Evolutionary conservation across 306 rosid genomes (phyloP).

Genomic region (Trifolium dubium): DNA sequence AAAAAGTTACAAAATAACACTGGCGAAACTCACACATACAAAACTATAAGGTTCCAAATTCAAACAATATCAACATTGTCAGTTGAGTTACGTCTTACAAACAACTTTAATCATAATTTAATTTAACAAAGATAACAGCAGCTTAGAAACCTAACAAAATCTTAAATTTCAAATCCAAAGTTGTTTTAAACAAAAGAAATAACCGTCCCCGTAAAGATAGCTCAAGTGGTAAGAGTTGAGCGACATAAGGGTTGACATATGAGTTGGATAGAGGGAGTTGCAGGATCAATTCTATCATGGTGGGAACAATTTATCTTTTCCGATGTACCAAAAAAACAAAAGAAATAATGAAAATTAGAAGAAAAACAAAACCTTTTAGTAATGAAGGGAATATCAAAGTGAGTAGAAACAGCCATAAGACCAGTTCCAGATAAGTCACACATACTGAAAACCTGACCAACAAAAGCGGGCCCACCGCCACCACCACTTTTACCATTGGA

Average conservation of each 20-base stretch:
- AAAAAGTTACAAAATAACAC: neutral
- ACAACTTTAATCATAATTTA: neutral
- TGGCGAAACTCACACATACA: too few species aligned
- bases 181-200: neutral
- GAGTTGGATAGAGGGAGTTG: too few species aligned
- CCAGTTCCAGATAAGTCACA: slow-evolving; percentile 99
- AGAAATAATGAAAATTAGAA: neutral
- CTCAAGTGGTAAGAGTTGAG: too few species aligned
- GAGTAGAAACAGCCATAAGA: slow-evolving; percentile 94
- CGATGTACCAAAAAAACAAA: neutral
- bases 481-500: slow-evolving; percentile 55
- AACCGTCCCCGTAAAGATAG: too few species aligned
- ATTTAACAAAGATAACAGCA: slow-evolving; percentile 1
- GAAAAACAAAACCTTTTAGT: slow-evolving; percentile 65
- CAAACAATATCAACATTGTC: too few species aligned
- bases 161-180: slow-evolving; percentile 5
- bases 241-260: too few species aligned
- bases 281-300: too few species aligned
- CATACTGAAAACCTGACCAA: slow-evolving; percentile 98
- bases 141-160: neutral
- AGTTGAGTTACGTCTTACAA: too few species aligned
- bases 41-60: too few species aligned
- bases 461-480: slow-evolving; percentile 86
- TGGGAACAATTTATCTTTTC: too few species aligned
- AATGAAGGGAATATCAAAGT: slow-evolving; percentile 85